These are phyloP conservation scores for Yamadazyma triangularis DNA, from an alignment of 1,139 yeast genomes.

Conservation along the genomic window DNA sequence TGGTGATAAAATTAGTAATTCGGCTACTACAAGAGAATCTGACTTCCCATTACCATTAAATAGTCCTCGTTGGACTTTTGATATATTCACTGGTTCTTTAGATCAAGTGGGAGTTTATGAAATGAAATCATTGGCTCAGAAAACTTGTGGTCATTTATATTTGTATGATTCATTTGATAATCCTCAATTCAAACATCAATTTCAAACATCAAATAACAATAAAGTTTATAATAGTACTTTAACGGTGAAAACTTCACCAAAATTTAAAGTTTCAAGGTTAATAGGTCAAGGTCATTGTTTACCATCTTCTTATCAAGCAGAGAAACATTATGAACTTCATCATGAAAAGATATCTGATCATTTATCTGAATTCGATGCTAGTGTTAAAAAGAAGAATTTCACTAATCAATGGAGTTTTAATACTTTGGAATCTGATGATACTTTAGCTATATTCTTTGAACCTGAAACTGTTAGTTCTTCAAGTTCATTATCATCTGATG, in stretches of 20 bases:
- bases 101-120: slow-evolving; percentile 42
- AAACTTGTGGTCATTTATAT: slow-evolving; percentile 27
- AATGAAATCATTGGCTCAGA: slow-evolving; percentile 27
- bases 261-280: slow-evolving; percentile 26
- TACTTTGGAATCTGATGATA: slow-evolving; percentile 15
- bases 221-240: slow-evolving; percentile 14
- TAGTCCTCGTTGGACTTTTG: slow-evolving; percentile 26
- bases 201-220: background rate
- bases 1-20: slow-evolving; percentile 15
- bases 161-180: slow-evolving; percentile 24
- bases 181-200: slow-evolving; percentile 14
- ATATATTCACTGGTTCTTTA: slow-evolving; percentile 31
- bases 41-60: slow-evolving; percentile 15
- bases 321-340: slow-evolving; percentile 18
- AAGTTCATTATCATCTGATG: slow-evolving; percentile 12
- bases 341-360: slow-evolving; percentile 33
- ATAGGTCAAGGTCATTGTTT: slow-evolving; percentile 27
- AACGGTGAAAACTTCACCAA: slow-evolving; percentile 28
- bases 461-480: slow-evolving; percentile 25
- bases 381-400: slow-evolving; percentile 23
- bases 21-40: slow-evolving; percentile 20
- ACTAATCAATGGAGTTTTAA: slow-evolving; percentile 37
- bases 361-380: slow-evolving; percentile 28
- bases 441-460: slow-evolving; percentile 30
- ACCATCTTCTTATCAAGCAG: slow-evolving; percentile 29